These are phyloP conservation scores for Hortaea sp. DNA, from an alignment of 2,329 filamentous ascomycete species.

Conservation along the genomic window DNA sequence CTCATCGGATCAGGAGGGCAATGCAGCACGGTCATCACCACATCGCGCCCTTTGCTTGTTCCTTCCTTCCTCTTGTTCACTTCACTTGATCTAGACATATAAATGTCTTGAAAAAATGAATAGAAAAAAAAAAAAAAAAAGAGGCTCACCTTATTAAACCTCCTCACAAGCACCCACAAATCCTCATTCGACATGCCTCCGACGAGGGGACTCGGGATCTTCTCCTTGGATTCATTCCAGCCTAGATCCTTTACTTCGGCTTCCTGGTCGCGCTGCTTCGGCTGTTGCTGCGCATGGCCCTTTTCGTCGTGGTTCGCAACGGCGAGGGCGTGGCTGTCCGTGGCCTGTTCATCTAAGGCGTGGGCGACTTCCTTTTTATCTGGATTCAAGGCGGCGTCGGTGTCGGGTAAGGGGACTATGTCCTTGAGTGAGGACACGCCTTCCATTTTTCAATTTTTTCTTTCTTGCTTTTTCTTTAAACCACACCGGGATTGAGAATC, in stretches of 20 bases:
- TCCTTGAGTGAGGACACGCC: slow-evolving; percentile 11
- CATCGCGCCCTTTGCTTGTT: no score
- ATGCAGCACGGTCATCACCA: no score
- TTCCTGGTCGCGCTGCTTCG: slow-evolving; percentile 17
- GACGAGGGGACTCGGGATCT: slow-evolving; percentile 52
- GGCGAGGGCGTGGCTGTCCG: slow-evolving; percentile 39
- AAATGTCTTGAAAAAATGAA: no score
- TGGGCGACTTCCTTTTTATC: slow-evolving; percentile 20
- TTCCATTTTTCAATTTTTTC: background rate
- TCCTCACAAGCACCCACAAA: slow-evolving; percentile 58
- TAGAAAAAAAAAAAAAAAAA: no score
- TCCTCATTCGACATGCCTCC: slow-evolving; percentile 63
- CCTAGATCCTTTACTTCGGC: slow-evolving; percentile 55
- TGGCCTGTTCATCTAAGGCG: slow-evolving; percentile 32
- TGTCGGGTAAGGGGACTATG: slow-evolving; percentile 26
- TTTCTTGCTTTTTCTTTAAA: background rate
- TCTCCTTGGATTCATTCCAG: slow-evolving; percentile 53
- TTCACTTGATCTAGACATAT: no score
- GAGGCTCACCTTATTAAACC: slow-evolving; percentile 53
- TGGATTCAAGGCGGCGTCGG: slow-evolving; percentile 20
- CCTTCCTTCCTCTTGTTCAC: no score
- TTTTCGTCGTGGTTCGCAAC: slow-evolving; percentile 36
- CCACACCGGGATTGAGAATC: no score
- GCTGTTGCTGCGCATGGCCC: slow-evolving; percentile 33
- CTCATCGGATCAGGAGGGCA: no score